phyloP scores from a whole-genome alignment of 2,329 filamentous ascomycete species.

The Ophiostoma sp. region DNA sequence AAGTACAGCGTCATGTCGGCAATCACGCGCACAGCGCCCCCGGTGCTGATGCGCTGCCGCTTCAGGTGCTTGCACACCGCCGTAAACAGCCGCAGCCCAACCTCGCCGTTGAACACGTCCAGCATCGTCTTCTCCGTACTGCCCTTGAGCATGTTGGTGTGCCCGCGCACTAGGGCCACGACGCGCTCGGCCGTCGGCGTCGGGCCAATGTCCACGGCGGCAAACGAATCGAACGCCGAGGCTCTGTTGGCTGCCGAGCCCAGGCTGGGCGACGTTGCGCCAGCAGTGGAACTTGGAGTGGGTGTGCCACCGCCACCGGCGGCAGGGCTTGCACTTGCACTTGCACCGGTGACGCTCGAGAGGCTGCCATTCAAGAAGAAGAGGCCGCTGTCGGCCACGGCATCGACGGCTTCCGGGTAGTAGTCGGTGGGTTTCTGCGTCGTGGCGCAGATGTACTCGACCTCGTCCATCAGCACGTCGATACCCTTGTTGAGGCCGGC shows the following conservation, averaged over 20 bases:
- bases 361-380: slow-evolving; percentile 27
- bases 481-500: slow-evolving; percentile 96
- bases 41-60: slow-evolving; percentile 83
- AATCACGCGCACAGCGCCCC: slow-evolving; percentile 87
- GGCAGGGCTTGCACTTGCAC: slow-evolving; percentile 26
- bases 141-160: slow-evolving; percentile 88
- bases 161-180: slow-evolving; percentile 77
- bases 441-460: slow-evolving; percentile 89
- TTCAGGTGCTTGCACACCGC: slow-evolving; percentile 96
- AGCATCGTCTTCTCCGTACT: slow-evolving; percentile 97
- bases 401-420: slow-evolving; percentile 57
- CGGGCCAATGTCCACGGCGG: slow-evolving; percentile 49
- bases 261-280: slow-evolving; percentile 25
- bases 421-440: slow-evolving; percentile 84
- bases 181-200: slow-evolving; percentile 75
- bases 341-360: slow-evolving; percentile 23
- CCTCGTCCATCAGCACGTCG: slow-evolving; percentile 96
- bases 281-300: slow-evolving; percentile 26
- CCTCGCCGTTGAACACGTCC: slow-evolving; percentile 97
- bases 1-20: slow-evolving; percentile 96
- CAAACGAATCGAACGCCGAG: slow-evolving; percentile 18
- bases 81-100: slow-evolving; percentile 85
- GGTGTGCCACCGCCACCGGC: slow-evolving; percentile 33
- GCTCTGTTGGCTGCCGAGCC: slow-evolving; percentile 31
- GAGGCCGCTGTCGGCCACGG: slow-evolving; percentile 29